Base-by-base conservation (phyloP, 2,329 filamentous ascomycete species). In the Talaromyces sp. region DNA sequence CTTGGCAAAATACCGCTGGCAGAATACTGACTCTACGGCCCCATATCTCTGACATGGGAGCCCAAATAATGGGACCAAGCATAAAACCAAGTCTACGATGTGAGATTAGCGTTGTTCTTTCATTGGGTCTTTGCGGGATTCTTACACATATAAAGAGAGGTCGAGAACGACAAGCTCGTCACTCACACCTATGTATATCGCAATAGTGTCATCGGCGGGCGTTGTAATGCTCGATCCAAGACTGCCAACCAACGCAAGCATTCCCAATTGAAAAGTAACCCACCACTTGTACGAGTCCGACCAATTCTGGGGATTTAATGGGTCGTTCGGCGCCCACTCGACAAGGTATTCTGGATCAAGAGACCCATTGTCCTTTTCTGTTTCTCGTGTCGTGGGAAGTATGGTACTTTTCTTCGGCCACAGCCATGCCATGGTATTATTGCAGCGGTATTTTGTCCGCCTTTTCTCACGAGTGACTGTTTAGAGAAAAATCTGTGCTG, bases 21-120 rank as follows among this genome's bases (percentile, higher is more conserved):
- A 86, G 72, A 4, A 86, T 81, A 2, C 82, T 80, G 1, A 74
- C 28, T 23, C 80, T 76, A 4, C 81, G 74, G 1, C 81, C 81
- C 36, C 55, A 67, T 76, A 81, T 0, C 69, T 90, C 88, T 1
- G 82, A 85, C 40, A 87, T 66, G 0, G 85, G 85, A 1, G 84
- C 83, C 5, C 87, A 71, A 52, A 87, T 76, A 4, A 88, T 72
- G 0, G 85, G 85, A 0, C 85, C 85, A 36, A 58, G 56, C 16
- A 58, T 40, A 52, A 58, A 58, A 18, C 56, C 56, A 52, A 55
- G 5, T 1, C 60, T 61, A 30, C 31, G 10, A 8, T 47, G 18
- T 28, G 12, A 44, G 34, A 27, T 57, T 34, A 57, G 54, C 16
- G 23, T 53, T 53, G 31, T 53, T 9, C 12, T 33, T 47, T 14